phyloP scores from a whole-genome alignment of 139 green algal genomes.

The Microglena sp. region DNA sequence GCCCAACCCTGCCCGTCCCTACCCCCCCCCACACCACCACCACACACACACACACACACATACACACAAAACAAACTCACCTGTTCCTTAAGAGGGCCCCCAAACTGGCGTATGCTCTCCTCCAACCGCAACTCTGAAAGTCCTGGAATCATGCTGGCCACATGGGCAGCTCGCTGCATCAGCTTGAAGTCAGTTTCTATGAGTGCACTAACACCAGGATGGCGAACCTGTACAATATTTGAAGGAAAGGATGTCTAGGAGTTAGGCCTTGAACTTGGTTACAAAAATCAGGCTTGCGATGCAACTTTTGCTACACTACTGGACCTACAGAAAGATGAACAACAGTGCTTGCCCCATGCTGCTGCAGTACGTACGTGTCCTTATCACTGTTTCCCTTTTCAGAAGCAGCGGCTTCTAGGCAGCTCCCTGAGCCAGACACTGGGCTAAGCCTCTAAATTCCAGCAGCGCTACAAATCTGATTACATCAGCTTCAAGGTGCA shows the following conservation, averaged over 20 bases:
- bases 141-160: conserved; percentile 34
- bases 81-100: conserved; percentile 73
- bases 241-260: neutral
- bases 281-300: neutral
- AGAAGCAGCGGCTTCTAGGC: too few relatives aligned
- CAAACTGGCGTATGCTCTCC: conserved; percentile 76
- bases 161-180: conserved; percentile 56
- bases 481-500: too few relatives aligned
- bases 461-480: too few relatives aligned
- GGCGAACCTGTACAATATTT: conserved; percentile 34
- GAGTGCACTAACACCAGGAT: conserved; percentile 62
- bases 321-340: neutral
- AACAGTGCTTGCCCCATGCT: neutral
- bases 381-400: neutral
- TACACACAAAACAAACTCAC: too few relatives aligned
- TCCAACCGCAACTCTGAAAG: conserved; percentile 64
- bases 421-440: too few relatives aligned
- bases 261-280: neutral
- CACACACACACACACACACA: too few relatives aligned
- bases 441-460: too few relatives aligned
- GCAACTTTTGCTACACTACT: neutral
- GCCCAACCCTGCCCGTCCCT: too few relatives aligned
- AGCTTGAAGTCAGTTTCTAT: conserved; percentile 76
- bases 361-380: neutral
- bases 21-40: too few relatives aligned